Evolutionary conservation across 2,329 filamentous ascomycete species (phyloP).

Genomic region (Microthyrium microscopicum): DNA sequence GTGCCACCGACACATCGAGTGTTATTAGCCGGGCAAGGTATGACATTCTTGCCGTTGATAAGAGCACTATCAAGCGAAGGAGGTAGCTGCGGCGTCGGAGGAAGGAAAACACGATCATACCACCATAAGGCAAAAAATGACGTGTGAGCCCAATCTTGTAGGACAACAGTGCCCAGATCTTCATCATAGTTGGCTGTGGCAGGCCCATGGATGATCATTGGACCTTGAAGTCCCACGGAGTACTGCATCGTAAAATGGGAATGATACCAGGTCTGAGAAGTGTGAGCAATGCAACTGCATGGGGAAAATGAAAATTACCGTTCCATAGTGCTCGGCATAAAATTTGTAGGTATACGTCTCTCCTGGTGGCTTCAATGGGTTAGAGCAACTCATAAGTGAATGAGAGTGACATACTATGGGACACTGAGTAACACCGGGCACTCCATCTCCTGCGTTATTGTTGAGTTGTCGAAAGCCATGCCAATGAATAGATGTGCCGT

Average conservation of each 20-base stretch:
- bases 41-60: constrained; percentile 27
- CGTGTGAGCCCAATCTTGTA: constrained; percentile 25
- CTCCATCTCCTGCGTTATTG: constrained; percentile 7
- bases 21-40: too few relatives aligned
- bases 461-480: constrained; percentile 8
- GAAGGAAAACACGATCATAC: constrained; percentile 14
- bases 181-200: constrained; percentile 22
- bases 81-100: constrained; percentile 16
- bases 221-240: constrained; percentile 21
- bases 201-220: constrained; percentile 24
- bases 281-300: background rate
- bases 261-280: constrained; percentile 14
- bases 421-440: constrained; percentile 8
- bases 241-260: constrained; percentile 17
- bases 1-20: too few relatives aligned
- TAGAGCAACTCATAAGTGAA: background rate
- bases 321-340: constrained; percentile 23
- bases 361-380: constrained; percentile 7
- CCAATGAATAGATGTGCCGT: constrained; percentile 8
- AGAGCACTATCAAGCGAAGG: constrained; percentile 24
- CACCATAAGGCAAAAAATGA: too few relatives aligned
- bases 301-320: constrained; percentile 12
- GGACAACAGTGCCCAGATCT: constrained; percentile 20
- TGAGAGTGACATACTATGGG: too few relatives aligned
- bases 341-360: constrained; percentile 18